Evolutionary conservation across 2,329 filamentous ascomycete genomes (phyloP), one percentile per base, ranked within the genome.

Genomic region (Cercospora berteroae): DNA sequence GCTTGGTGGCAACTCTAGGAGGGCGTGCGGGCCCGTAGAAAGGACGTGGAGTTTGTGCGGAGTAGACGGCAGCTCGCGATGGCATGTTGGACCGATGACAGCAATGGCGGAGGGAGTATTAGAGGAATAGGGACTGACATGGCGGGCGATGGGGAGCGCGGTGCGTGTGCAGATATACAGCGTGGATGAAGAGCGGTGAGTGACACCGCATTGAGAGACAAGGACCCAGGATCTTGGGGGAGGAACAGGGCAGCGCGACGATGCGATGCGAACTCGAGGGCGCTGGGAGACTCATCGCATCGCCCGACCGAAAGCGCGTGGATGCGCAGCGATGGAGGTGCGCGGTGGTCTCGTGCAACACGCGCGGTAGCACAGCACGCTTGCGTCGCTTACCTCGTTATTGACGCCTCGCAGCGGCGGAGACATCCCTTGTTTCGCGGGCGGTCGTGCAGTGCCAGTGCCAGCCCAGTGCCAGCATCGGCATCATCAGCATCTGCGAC

Each of bases 201-300:
- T 68, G 66, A 62, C 66, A 68, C 66, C 63, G 66, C 66, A 60
- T 44, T 60, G 65, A 64, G 50, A 18, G 65, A 67, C 65, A 61
- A 60, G 60, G 66, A 61, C 63, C 63, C 66, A 52, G 63, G 63
- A 48, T 60, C 57, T 61, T 42, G 39, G 23, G n/a, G n/a, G 31
- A 42, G 20, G 61, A 27, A 36, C 61, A 44, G 61, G 61, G 61
- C 61, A 56, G 23, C 61, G 50, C 25, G 60, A 31, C 50, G 13
- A 57, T 16, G 23, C 23, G 52, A 56, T 27, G 25, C 25, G 52
- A 57, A 33, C 52, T n/a, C 13, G 52, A 31, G 20, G 52, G 52
- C 25, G 52, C 52, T 29, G 29, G 20, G 48, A 20, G 25, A 52
- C 48, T 52, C 48, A 27, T 52, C 48, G 48, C 48, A 52, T 27